phyloP scores from a whole-genome alignment of 2,329 filamentous ascomycete genomes.

The Arthrinium phaeospermum region DNA sequence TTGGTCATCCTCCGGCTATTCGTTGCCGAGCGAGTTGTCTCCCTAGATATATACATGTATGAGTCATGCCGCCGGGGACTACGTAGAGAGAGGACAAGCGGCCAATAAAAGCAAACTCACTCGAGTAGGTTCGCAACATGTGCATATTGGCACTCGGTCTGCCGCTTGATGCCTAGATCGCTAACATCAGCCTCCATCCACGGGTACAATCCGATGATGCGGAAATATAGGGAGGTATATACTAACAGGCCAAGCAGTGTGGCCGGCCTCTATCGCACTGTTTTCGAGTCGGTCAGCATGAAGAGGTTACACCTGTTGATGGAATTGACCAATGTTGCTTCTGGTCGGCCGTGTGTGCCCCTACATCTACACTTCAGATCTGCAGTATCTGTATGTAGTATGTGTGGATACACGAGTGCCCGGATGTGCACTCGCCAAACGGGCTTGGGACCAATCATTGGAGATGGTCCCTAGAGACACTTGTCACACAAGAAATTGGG shows the following conservation, averaged over 20 bases:
- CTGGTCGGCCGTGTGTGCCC: not conserved
- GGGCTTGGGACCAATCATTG: not conserved
- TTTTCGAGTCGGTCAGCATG: not conserved
- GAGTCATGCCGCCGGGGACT: not conserved
- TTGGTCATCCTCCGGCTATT: conserved; percentile 89
- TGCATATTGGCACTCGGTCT: conserved; percentile 77
- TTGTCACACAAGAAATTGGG: conserved; percentile 7
- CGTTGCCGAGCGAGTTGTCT: conserved; percentile 67
- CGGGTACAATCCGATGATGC: not conserved
- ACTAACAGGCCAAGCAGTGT: conserved; percentile 68
- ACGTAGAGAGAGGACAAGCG: not conserved
- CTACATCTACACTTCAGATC: not conserved
- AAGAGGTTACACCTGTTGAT: not conserved
- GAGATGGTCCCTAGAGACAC: not conserved
- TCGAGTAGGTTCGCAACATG: conserved; percentile 78
- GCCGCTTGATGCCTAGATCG: conserved; percentile 71
- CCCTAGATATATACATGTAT: conserved; percentile 45
- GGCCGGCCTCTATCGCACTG: conserved; percentile 79
- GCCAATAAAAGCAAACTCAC: conserved; percentile 50
- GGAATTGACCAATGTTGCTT: not conserved
- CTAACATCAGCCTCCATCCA: not conserved
- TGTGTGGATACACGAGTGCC: not conserved
- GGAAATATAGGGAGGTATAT: not conserved
- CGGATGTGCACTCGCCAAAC: not conserved
- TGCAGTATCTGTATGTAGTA: not conserved